Conservation (phyloP, 2,329 filamentous ascomycete species). For the Ceratocystis harringtonii region DNA sequence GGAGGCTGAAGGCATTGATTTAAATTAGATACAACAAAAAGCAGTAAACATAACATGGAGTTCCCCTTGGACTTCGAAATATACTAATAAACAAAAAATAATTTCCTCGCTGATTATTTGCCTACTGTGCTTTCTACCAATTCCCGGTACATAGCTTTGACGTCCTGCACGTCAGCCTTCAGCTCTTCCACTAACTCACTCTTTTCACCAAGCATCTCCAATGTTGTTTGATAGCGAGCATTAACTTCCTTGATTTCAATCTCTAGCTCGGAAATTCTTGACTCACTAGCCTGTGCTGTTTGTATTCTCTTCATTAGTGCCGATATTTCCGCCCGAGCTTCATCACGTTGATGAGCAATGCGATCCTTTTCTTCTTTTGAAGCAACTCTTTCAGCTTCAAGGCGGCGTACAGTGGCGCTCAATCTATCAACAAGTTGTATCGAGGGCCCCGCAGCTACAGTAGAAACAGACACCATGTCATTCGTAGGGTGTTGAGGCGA, state of each 20-base stretch:
- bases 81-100: neutral
- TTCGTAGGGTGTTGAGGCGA: slow-evolving; percentile 58
- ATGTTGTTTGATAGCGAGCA: slow-evolving; percentile 69
- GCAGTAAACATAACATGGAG: neutral
- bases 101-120: neutral
- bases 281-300: slow-evolving; percentile 44
- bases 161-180: slow-evolving; percentile 70
- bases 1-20: slow-evolving; percentile 68
- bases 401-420: slow-evolving; percentile 77
- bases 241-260: slow-evolving; percentile 53
- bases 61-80: neutral
- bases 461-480: slow-evolving; percentile 79
- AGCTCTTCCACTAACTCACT: slow-evolving; percentile 90
- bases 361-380: slow-evolving; percentile 73
- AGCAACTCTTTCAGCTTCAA: slow-evolving; percentile 83
- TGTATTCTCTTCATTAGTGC: slow-evolving; percentile 77
- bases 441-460: slow-evolving; percentile 75
- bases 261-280: slow-evolving; percentile 50
- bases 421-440: slow-evolving; percentile 94
- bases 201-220: slow-evolving; percentile 94
- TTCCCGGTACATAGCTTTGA: slow-evolving; percentile 94
- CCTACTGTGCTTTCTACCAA: slow-evolving; percentile 66
- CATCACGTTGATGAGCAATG: slow-evolving; percentile 73
- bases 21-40: slow-evolving; percentile 23
- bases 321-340: slow-evolving; percentile 84